Conservation (phyloP, 2,329 filamentous ascomycete species). For the Fusarium sp. region DNA sequence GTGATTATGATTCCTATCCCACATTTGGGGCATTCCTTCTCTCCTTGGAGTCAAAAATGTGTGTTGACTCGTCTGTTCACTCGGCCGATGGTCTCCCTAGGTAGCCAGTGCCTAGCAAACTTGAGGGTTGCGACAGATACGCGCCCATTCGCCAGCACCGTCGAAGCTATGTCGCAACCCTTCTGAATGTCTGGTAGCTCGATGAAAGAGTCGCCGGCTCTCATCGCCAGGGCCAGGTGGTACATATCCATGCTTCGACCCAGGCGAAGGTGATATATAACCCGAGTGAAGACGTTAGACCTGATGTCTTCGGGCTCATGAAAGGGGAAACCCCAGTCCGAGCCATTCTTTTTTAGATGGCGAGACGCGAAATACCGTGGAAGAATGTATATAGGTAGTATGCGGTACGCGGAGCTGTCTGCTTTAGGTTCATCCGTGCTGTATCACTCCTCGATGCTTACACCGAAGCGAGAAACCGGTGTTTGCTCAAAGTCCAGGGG, state of each 20-base stretch:
- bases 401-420: background rate
- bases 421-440: background rate
- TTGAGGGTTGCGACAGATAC: background rate
- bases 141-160: background rate
- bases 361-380: background rate
- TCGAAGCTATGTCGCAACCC: too few species aligned
- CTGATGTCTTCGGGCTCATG: background rate
- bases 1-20: background rate
- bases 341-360: background rate
- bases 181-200: background rate
- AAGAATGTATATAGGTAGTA: background rate
- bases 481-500: background rate
- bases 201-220: background rate
- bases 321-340: background rate
- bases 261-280: background rate
- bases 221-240: background rate
- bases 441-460: background rate
- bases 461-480: background rate
- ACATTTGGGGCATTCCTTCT: too few species aligned
- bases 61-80: background rate
- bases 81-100: background rate
- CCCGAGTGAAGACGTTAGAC: background rate
- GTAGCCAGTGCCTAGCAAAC: background rate
- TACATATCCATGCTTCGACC: background rate
- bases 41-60: too few species aligned